A percentile compares a stretch with the other conserved stretches of the same genome.
Conservation (phyloP, 1,284 basidiomycete genomes). For the Naganishia albida region DNA sequence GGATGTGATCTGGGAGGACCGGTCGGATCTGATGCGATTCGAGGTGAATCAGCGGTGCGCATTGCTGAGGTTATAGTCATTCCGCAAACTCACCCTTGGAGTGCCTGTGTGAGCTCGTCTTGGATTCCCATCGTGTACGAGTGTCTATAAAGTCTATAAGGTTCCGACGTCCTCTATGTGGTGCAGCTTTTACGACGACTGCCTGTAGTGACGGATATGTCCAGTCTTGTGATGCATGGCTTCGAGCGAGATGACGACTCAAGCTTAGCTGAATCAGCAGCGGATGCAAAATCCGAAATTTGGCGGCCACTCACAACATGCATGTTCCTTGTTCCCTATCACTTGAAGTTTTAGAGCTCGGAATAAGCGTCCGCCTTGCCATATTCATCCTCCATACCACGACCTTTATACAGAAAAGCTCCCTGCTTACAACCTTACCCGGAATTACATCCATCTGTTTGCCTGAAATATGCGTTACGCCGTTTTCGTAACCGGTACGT, state of each 20-base stretch:
- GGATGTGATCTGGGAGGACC: slow-evolving; percentile 6
- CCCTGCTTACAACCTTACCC: not conserved
- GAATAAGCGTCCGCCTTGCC: too few relatives aligned
- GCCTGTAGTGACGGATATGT: too few relatives aligned
- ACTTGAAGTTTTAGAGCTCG: too few relatives aligned
- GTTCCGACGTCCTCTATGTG: too few relatives aligned
- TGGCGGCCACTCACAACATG: not conserved
- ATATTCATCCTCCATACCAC: too few relatives aligned
- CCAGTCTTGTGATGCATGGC: too few relatives aligned
- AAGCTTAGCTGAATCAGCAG: slow-evolving; percentile 12
- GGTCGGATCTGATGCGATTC: slow-evolving; percentile 1
- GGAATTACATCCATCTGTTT: not conserved
- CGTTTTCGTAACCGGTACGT: slow-evolving; percentile 61
- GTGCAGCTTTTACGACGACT: too few relatives aligned
- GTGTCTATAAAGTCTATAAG: not conserved
- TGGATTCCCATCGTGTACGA: slow-evolving; percentile 2
- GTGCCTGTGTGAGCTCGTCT: slow-evolving; percentile 9
- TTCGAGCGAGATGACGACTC: slow-evolving; percentile 13
- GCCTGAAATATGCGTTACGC: slow-evolving; percentile 75
- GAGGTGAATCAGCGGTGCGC: too few relatives aligned
- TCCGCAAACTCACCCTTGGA: slow-evolving; percentile 8
- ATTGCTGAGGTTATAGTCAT: too few relatives aligned
- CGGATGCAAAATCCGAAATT: slow-evolving; percentile 28
- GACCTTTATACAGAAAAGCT: not conserved
- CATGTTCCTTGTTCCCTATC: too few relatives aligned